phyloP scores from a whole-genome alignment of 1,284 basidiomycete species.

The Rhodotorula sp. region DNA sequence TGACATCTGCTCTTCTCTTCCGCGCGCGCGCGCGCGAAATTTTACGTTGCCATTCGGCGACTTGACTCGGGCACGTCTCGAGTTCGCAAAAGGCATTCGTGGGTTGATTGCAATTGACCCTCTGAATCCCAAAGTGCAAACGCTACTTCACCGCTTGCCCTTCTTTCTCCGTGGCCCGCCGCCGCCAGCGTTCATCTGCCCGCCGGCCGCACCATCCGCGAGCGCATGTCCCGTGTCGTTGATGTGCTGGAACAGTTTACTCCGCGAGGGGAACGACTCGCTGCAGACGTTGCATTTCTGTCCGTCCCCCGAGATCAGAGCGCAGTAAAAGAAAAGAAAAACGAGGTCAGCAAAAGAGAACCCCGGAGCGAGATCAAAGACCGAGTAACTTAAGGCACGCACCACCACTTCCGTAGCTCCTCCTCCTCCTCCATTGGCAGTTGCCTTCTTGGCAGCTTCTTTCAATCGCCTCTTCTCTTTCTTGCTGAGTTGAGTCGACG shows the following conservation, averaged over 20 bases:
- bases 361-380: too few species aligned
- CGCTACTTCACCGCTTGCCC: slow-evolving; percentile 27
- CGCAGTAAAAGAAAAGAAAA: too few species aligned
- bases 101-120: too few species aligned
- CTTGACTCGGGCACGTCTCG: too few species aligned
- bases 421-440: slow-evolving; percentile 44
- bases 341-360: slow-evolving; percentile 6
- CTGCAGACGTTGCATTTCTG: slow-evolving; percentile 72
- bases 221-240: slow-evolving; percentile 70
- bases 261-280: slow-evolving; percentile 65
- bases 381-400: too few species aligned
- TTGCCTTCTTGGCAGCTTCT: slow-evolving; percentile 71
- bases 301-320: background rate
- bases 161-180: slow-evolving; percentile 28
- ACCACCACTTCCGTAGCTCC: too few species aligned
- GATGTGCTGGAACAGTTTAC: slow-evolving; percentile 76
- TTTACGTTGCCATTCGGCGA: too few species aligned
- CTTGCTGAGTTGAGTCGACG: slow-evolving; percentile 62
- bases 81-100: too few species aligned
- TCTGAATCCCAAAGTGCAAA: background rate
- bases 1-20: too few species aligned
- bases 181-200: background rate
- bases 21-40: too few species aligned
- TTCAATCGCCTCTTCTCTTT: slow-evolving; percentile 73
- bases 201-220: slow-evolving; percentile 49